phyloP scores from a whole-genome alignment of 2,329 filamentous ascomycete species.

The Claviceps lovelessii region DNA sequence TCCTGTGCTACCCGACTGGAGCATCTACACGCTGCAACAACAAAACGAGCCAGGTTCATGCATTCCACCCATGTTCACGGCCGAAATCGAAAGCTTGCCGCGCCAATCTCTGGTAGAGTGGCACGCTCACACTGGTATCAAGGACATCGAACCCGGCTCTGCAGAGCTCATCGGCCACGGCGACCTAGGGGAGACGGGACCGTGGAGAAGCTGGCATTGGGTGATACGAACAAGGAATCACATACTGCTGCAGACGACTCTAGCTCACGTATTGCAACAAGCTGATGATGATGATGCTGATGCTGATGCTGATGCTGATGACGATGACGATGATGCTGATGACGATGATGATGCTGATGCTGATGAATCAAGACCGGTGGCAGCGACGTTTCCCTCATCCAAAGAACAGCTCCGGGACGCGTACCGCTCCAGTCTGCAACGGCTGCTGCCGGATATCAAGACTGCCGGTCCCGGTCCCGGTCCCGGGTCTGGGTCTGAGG shows the following conservation, averaged over 20 bases:
- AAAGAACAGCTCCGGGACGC: background rate
- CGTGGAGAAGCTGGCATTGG: conserved; percentile 19
- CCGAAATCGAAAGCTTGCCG: conserved; percentile 64
- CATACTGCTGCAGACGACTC: conserved; percentile 17
- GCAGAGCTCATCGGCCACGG: conserved; percentile 11
- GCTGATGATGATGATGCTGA: background rate
- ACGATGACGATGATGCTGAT: background rate
- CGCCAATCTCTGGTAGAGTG: conserved; percentile 67
- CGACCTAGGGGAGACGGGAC: background rate
- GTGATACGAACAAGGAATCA: conserved; percentile 11
- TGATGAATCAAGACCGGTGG: background rate
- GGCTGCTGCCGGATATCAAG: background rate
- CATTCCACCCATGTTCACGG: conserved; percentile 56
- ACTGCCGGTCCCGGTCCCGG: background rate
- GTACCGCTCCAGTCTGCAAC: background rate
- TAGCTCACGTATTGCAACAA: conserved; percentile 9
- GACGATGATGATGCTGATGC: background rate
- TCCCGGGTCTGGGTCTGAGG: background rate
- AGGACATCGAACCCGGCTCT: conserved; percentile 15
- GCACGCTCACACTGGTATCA: conserved; percentile 54
- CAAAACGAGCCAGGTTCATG: conserved; percentile 20
- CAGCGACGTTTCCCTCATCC: background rate
- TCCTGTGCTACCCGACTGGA: conserved; percentile 39
- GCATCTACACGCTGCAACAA: conserved; percentile 24
- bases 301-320: no score